These are phyloP conservation scores for Apiotrichum mycotoxinovorans DNA, from an alignment of 1,284 basidiomycete species.

Conservation along the genomic window DNA sequence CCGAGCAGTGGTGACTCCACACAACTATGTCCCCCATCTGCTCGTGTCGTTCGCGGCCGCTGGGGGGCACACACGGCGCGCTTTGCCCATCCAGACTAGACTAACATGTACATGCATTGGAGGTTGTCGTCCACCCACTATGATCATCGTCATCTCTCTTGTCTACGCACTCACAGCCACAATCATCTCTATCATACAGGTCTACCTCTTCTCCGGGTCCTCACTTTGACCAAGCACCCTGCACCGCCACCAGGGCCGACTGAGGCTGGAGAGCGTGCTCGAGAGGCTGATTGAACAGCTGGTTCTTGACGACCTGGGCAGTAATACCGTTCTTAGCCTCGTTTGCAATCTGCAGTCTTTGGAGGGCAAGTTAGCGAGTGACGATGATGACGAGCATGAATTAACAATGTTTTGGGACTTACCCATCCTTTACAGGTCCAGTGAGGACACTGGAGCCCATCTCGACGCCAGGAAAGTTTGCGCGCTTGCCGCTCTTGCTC, in stretches of 20 bases:
- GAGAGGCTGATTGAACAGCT: conserved; percentile 45
- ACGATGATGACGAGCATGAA: too few relatives aligned
- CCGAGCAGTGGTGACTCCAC: too few relatives aligned
- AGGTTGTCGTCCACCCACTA: neutral
- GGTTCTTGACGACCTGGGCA: conserved; percentile 80
- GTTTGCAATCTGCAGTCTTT: conserved; percentile 73
- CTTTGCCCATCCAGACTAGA: neutral
- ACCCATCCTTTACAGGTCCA: conserved; percentile 83
- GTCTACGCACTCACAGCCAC: neutral
- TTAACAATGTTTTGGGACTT: too few relatives aligned
- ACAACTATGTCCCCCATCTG: too few relatives aligned
- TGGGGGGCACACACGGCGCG: too few relatives aligned
- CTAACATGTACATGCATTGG: neutral
- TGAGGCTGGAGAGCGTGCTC: conserved; percentile 15
- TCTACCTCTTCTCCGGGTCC: too few relatives aligned
- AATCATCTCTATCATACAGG: neutral
- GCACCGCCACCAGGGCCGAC: conserved; percentile 15
- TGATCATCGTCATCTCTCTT: neutral
- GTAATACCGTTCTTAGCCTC: conserved; percentile 90
- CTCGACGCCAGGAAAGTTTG: conserved; percentile 33
- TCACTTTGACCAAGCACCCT: neutral
- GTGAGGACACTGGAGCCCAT: conserved; percentile 56
- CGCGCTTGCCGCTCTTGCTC: conserved; percentile 52
- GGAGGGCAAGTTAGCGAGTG: too few relatives aligned
- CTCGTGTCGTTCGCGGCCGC: too few relatives aligned